These are phyloP conservation scores for Garcia nutans DNA, from an alignment of 345 rosid species.

Conservation along the genomic window DNA sequence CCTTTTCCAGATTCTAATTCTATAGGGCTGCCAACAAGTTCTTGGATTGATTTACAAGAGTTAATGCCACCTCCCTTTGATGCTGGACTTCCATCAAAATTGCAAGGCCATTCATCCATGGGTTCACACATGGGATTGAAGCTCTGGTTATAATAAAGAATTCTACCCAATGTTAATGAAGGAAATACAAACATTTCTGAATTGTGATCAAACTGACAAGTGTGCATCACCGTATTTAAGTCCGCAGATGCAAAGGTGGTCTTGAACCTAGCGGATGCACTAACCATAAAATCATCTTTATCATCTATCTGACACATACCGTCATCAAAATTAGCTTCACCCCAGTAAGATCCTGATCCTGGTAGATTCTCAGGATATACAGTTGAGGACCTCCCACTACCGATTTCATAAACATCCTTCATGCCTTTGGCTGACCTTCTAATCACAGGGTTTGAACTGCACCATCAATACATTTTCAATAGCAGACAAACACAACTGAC, in stretches of 20 bases:
- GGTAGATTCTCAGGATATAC: constrained; percentile 39
- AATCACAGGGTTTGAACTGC: constrained; percentile 50
- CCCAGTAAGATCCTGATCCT: constrained; percentile 22
- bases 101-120: constrained; percentile 69
- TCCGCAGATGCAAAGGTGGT: constrained; percentile 51
- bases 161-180: not conserved
- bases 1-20: constrained; percentile 35
- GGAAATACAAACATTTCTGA: not conserved
- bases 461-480: constrained; percentile 24
- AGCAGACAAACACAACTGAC: not conserved
- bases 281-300: constrained; percentile 59
- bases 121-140: constrained; percentile 86
- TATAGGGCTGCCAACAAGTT: constrained; percentile 33
- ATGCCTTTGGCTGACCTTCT: constrained; percentile 66
- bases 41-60: constrained; percentile 32
- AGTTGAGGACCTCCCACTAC: constrained; percentile 21
- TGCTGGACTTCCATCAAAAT: constrained; percentile 51
- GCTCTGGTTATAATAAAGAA: constrained; percentile 52
- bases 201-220: constrained; percentile 19
- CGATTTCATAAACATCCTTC: constrained; percentile 41
- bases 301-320: constrained; percentile 49
- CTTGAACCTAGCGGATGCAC: constrained; percentile 44
- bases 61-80: constrained; percentile 36
- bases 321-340: constrained; percentile 22
- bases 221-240: constrained; percentile 61